These are phyloP conservation scores for Aureoboletus auriporus DNA, from an alignment of 768 basidiomycete species.

Conservation along the genomic window DNA sequence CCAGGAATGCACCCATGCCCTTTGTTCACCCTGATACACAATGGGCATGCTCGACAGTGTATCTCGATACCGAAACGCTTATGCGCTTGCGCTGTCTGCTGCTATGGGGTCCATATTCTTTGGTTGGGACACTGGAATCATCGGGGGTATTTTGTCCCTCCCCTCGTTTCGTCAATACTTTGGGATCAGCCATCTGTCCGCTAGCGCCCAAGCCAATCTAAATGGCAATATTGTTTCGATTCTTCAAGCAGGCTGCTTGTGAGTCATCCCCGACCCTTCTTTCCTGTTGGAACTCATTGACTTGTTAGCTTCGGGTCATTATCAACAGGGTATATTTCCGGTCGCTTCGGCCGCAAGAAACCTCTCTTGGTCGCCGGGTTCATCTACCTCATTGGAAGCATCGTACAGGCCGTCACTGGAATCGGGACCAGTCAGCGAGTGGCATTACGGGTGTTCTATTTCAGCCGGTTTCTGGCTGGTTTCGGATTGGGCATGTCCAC, in stretches of 20 bases:
- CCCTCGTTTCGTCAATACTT: slow-evolving; percentile 46
- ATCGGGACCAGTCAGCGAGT: slow-evolving; percentile 34
- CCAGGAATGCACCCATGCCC: not conserved
- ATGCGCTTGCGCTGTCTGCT: slow-evolving; percentile 41
- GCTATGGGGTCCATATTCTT: slow-evolving; percentile 47
- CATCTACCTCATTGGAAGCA: slow-evolving; percentile 46
- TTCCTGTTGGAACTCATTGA: not conserved
- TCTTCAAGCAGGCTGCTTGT: slow-evolving; percentile 48
- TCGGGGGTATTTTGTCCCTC: slow-evolving; percentile 46
- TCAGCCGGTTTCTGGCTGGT: slow-evolving; percentile 55
- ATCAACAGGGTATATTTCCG: slow-evolving; percentile 37
- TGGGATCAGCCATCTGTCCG: slow-evolving; percentile 37
- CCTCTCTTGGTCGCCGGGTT: slow-evolving; percentile 41
- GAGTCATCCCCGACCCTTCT: slow-evolving; percentile 12
- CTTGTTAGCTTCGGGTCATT: slow-evolving; percentile 39
- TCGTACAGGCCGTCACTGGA: slow-evolving; percentile 43
- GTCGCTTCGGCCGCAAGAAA: slow-evolving; percentile 43
- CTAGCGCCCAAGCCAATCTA: slow-evolving; percentile 37
- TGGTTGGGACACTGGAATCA: slow-evolving; percentile 48
- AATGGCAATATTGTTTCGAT: slow-evolving; percentile 51
- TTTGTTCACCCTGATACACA: not conserved
- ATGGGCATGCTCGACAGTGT: slow-evolving; percentile 27
- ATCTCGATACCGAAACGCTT: slow-evolving; percentile 40
- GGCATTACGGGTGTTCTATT: slow-evolving; percentile 39
- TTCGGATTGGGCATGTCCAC: slow-evolving; percentile 56